Evolutionary conservation across 768 basidiomycete species (phyloP).

Genomic region (Agaricus sinodeliciosus): DNA sequence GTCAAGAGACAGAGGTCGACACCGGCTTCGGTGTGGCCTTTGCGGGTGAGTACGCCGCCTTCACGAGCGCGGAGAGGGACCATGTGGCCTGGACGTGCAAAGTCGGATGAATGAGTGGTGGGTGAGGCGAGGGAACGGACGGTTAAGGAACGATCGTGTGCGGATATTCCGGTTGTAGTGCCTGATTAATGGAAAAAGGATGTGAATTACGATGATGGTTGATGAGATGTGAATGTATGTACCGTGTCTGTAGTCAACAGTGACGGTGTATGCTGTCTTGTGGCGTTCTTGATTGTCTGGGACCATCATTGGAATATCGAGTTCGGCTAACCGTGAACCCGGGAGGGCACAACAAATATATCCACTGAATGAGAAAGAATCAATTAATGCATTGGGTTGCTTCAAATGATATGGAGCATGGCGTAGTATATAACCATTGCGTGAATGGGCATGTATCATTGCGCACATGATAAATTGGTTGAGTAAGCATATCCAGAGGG

Average conservation of each 20-base stretch:
- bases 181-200: conserved; percentile 37
- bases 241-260: conserved; percentile 92
- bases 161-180: conserved; percentile 95
- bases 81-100: conserved; percentile 91
- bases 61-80: conserved; percentile 84
- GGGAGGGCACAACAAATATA: conserved; percentile 91
- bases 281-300: conserved; percentile 83
- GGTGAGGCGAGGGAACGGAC: conserved; percentile 71
- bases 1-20: conserved; percentile 84
- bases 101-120: conserved; percentile 49
- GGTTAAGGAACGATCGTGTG: conserved; percentile 88
- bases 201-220: too few species aligned
- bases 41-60: conserved; percentile 81
- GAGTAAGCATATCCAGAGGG: not conserved
- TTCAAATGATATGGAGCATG: too few species aligned
- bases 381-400: too few species aligned
- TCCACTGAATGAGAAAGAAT: conserved; percentile 46
- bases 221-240: too few species aligned
- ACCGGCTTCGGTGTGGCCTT: conserved; percentile 90
- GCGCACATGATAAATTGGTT: not conserved
- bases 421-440: too few species aligned
- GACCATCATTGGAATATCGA: conserved; percentile 94
- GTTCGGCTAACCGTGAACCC: conserved; percentile 61
- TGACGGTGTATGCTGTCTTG: conserved; percentile 92
- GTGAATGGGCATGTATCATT: not conserved